Evolutionary conservation across 1,284 basidiomycete genomes (phyloP).

Genomic region (Agroathelia rolfsii): DNA sequence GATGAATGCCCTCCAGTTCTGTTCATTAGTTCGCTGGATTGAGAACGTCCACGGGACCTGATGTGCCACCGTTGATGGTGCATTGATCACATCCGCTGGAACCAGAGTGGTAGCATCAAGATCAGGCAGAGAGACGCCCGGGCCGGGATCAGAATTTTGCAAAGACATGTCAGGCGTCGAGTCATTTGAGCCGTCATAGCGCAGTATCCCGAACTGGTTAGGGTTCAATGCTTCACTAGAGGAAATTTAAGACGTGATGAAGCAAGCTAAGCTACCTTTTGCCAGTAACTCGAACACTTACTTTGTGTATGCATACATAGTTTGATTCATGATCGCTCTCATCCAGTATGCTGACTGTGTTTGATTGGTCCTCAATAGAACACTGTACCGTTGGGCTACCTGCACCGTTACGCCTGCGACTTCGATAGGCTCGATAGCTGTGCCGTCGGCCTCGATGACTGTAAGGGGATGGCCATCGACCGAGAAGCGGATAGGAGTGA

Average conservation of each 20-base stretch:
- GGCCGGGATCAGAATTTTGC: slow-evolving; percentile 6
- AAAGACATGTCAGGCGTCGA: background rate
- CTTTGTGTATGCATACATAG: slow-evolving; percentile 20
- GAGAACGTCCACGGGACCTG: slow-evolving; percentile 19
- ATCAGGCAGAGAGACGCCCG: slow-evolving; percentile 4
- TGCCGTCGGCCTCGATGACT: slow-evolving; percentile 38
- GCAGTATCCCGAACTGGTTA: slow-evolving; percentile 10
- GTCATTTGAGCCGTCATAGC: slow-evolving; percentile 3
- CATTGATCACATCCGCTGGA: slow-evolving; percentile 2
- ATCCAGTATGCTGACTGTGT: slow-evolving; percentile 28
- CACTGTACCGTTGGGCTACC: slow-evolving; percentile 37
- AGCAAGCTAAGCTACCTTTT: slow-evolving; percentile 9
- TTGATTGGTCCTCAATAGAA: slow-evolving; percentile 29
- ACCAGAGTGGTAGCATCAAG: slow-evolving; percentile 1
- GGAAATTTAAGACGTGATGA: slow-evolving; percentile 9
- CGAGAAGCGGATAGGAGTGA: slow-evolving; percentile 31
- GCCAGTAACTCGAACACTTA: slow-evolving; percentile 19
- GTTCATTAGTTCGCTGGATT: slow-evolving; percentile 24
- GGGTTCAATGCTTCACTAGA: slow-evolving; percentile 6
- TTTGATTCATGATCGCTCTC: slow-evolving; percentile 26
- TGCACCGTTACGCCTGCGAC: slow-evolving; percentile 29
- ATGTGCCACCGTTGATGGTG: slow-evolving; percentile 9
- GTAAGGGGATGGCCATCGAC: slow-evolving; percentile 35
- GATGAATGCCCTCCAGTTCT: slow-evolving; percentile 29
- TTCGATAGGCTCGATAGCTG: slow-evolving; percentile 25